These are phyloP conservation scores for Avena sativa DNA, from an alignment of 176 grass and related monocot species.

Conservation along the genomic window DNA sequence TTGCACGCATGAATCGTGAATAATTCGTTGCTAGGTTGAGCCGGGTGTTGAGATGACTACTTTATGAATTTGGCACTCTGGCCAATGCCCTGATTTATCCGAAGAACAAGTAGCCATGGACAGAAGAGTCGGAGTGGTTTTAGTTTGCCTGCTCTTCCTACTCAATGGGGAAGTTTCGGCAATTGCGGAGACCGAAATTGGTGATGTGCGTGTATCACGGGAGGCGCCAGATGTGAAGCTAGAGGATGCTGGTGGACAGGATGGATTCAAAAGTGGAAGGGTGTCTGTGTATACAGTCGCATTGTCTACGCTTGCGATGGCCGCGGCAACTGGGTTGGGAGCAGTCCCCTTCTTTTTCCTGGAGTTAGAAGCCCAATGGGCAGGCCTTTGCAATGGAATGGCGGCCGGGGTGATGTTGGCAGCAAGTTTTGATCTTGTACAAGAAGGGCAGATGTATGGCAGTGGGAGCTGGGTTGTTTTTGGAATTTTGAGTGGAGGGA, in stretches of 20 bases:
- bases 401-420: constrained; percentile 93
- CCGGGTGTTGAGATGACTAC: not conserved
- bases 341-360: constrained; percentile 92
- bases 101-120: constrained; percentile 48
- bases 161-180: constrained; percentile 30
- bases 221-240: constrained; percentile 71
- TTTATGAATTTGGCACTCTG: constrained; percentile 7
- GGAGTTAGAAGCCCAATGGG: constrained; percentile 86
- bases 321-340: constrained; percentile 77
- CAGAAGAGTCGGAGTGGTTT: constrained; percentile 38
- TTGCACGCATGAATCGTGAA: constrained; percentile 32
- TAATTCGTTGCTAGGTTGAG: constrained; percentile 6
- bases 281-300: constrained; percentile 79
- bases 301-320: constrained; percentile 96
- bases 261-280: constrained; percentile 57
- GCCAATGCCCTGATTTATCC: constrained; percentile 17
- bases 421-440: constrained; percentile 91
- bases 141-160: constrained; percentile 53
- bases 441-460: constrained; percentile 87
- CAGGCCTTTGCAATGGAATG: constrained; percentile 86
- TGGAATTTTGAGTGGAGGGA: constrained; percentile 75
- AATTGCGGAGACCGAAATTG: constrained; percentile 62
- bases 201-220: constrained; percentile 39
- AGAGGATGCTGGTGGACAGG: constrained; percentile 47
- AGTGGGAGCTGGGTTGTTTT: constrained; percentile 91